Base-by-base conservation (phyloP, 83 land plant genomes). In the Thuja plicata region DNA sequence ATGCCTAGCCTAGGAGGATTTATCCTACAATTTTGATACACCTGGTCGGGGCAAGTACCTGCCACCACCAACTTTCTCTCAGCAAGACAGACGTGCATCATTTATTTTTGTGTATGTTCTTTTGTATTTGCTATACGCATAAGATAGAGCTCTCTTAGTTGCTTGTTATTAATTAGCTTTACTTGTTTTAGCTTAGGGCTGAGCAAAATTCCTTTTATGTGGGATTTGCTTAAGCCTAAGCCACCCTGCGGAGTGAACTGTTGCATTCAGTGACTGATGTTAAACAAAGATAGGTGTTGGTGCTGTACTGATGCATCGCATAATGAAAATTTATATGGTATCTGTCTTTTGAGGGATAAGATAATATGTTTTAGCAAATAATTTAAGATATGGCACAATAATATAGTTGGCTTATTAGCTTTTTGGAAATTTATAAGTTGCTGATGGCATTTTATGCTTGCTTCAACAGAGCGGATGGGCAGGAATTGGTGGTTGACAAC, bases 401-500 rank as follows among this genome's bases (percentile, higher is more conserved):
- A 24, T 66, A 66, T 2, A 66, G 8, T 66, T 7, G 30, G 73
- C 73, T 27, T 66, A 24, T 66, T 27, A 66, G n/a, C 73, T 27
- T 66, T 66, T 66, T 66, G 73, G 73, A 66, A 66, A 66, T 27
- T 27, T 66, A 4, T 66, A 66, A 41, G 48, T 80, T 80, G 45
- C 24, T 79, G 48, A 66, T 66, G 73, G n/a, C n/a, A 8, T 66
- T 66, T 66, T 66, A 27, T 66, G 73, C 73, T 62, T 83, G 85
- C 52, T 83, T 83, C 30, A 52, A 83, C 34, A 83, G 85, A 83
- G 55, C 85, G 10, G 85, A 83, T 48, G 85, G 85, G 34, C 85
- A 83, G 32, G 85, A 83, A 48, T 54, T 46, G 55, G 85, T 46
- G 55, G 85, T 83, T 30, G 85, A 83, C 55, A 83, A 83, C 85